Percentiles rank a stretch among this genome's conserved stretches.
These are phyloP conservation scores for Ophiostoma himal-ulmi DNA, from an alignment of 2,329 filamentous ascomycete species.

Conservation along the genomic window DNA sequence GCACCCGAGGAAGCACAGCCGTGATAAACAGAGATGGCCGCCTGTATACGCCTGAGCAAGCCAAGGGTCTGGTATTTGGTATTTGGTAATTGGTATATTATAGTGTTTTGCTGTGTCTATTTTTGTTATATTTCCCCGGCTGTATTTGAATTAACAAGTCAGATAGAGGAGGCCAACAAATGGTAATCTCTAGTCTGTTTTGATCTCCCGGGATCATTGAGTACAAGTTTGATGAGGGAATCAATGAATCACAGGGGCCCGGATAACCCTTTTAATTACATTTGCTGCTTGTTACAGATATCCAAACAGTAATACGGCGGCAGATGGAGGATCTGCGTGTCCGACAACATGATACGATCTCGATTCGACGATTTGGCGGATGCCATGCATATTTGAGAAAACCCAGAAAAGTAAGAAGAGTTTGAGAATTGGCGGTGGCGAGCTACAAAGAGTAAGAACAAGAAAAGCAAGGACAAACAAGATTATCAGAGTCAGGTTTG, in stretches of 20 bases:
- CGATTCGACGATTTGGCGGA: neutral
- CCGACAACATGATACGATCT: constrained; percentile 5
- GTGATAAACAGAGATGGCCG: neutral
- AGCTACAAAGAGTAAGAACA: neutral
- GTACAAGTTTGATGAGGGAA: neutral
- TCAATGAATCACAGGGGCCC: neutral
- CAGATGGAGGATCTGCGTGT: neutral
- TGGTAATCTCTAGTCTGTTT: neutral
- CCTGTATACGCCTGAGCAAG: neutral
- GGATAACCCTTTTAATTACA: neutral
- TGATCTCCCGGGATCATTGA: neutral
- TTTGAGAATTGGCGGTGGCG: neutral
- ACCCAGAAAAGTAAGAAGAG: neutral
- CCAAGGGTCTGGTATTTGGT: neutral
- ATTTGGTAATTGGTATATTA: neutral
- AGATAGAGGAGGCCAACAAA: neutral
- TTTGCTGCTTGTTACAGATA: too few species aligned
- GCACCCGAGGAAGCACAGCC: neutral
- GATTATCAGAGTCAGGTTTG: neutral
- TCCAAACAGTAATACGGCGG: neutral
- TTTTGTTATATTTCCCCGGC: neutral
- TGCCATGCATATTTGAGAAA: neutral
- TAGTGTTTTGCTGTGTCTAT: neutral
- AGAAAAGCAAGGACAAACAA: neutral
- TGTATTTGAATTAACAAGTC: neutral